Conservation (phyloP, 495 filamentous ascomycete species). For the Melanomma pulvis-pyrius region DNA sequence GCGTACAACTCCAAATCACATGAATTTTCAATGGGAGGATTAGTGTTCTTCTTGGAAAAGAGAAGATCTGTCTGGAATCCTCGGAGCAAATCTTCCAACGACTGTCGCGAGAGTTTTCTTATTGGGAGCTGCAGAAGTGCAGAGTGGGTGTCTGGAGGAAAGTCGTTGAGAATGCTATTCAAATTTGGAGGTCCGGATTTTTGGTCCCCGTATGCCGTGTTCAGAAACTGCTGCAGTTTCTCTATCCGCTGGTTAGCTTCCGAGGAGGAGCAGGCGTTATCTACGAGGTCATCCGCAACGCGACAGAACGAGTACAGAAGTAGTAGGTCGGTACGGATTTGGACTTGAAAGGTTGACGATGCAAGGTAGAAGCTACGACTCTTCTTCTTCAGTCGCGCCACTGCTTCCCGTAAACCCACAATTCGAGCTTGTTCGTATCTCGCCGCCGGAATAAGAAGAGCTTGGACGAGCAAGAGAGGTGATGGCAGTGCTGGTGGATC, state of each 20-base stretch:
- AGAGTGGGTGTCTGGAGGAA: conserved; percentile 52
- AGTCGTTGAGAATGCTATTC: conserved; percentile 47
- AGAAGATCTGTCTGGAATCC: conserved; percentile 65
- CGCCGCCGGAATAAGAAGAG: conserved; percentile 48
- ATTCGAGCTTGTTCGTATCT: conserved; percentile 57
- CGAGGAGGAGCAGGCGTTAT: conserved; percentile 52
- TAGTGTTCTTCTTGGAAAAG: conserved; percentile 43
- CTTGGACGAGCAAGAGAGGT: conserved; percentile 51
- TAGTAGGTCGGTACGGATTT: conserved; percentile 66
- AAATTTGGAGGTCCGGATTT: conserved; percentile 31
- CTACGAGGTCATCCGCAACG: conserved; percentile 69
- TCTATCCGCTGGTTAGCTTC: conserved; percentile 56
- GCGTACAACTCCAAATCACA: conserved; percentile 60
- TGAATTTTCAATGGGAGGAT: conserved; percentile 60
- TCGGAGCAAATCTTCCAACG: conserved; percentile 60
- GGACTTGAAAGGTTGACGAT: conserved; percentile 63
- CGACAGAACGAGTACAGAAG: conserved; percentile 73
- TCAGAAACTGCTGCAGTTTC: conserved; percentile 56
- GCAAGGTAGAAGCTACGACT: conserved; percentile 72
- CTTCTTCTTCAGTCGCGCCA: conserved; percentile 56
- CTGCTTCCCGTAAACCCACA: conserved; percentile 57
- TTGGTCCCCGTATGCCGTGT: conserved; percentile 44
- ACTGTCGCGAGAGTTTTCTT: conserved; percentile 53
- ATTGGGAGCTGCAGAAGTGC: conserved; percentile 59
- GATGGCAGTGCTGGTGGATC: conserved; percentile 48